These are phyloP conservation scores for Magnolia kwangsiensis DNA, from an alignment of 164 flowering plant species.

Conservation along the genomic window DNA sequence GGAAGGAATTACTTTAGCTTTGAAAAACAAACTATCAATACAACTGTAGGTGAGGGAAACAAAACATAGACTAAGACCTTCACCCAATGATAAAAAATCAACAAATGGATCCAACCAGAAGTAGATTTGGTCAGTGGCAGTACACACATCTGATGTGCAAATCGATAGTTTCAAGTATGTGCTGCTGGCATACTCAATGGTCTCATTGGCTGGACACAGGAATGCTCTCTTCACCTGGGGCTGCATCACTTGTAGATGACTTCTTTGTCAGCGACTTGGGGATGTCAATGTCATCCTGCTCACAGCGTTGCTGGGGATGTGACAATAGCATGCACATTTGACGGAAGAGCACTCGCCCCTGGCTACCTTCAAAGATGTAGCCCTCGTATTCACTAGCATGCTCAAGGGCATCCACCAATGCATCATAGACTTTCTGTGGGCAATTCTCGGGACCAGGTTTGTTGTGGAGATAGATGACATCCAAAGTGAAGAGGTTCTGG, in stretches of 20 bases:
- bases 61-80: background rate
- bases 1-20: background rate
- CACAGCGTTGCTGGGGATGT: conserved; percentile 89
- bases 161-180: background rate
- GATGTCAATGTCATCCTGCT: conserved; percentile 70
- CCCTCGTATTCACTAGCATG: conserved; percentile 81
- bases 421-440: conserved; percentile 89
- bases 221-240: conserved; percentile 45
- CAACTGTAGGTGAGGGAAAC: background rate
- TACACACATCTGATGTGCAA: too few relatives aligned
- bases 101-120: too few relatives aligned
- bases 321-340: conserved; percentile 64
- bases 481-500: too few relatives aligned
- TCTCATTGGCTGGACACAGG: conserved; percentile 50
- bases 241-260: conserved; percentile 39
- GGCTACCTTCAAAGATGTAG: conserved; percentile 81
- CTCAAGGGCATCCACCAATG: conserved; percentile 86
- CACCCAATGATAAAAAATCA: too few relatives aligned
- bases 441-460: conserved; percentile 87
- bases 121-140: too few relatives aligned
- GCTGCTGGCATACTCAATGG: background rate
- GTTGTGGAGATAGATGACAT: conserved; percentile 92
- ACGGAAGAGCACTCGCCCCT: conserved; percentile 68
- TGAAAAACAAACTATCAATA: background rate
- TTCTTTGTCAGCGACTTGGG: conserved; percentile 80